Evolutionary conservation across 805 yeast species (phyloP).

Genomic region (Myxozyma mucilagina): DNA sequence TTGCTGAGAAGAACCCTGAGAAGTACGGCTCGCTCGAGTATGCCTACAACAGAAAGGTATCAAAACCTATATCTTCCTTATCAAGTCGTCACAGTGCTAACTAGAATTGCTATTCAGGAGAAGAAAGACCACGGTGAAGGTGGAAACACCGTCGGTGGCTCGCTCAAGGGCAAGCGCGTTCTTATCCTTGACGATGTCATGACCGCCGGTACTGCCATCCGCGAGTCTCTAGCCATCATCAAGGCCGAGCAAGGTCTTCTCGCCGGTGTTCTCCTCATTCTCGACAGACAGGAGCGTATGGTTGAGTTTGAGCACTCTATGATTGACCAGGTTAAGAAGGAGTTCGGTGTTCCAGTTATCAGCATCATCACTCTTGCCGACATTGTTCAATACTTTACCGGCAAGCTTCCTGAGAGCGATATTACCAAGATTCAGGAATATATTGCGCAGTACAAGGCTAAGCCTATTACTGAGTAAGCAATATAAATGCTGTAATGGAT

Average conservation of each 20-base stretch:
- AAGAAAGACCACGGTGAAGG: slow-evolving; percentile 99
- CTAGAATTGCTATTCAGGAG: slow-evolving; percentile 45
- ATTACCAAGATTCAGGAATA: slow-evolving; percentile 29
- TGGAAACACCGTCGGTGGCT: slow-evolving; percentile 86
- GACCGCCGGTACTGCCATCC: slow-evolving; percentile 98
- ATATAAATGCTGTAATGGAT: background rate
- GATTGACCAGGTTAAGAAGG: slow-evolving; percentile 72
- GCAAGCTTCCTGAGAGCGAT: slow-evolving; percentile 23
- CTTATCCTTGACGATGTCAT: slow-evolving; percentile 94
- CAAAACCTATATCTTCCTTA: background rate
- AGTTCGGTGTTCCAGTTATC: slow-evolving; percentile 77
- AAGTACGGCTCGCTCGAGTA: slow-evolving; percentile 74
- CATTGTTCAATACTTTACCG: slow-evolving; percentile 52
- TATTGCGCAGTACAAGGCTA: slow-evolving; percentile 17
- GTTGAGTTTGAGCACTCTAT: slow-evolving; percentile 72
- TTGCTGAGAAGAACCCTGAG: slow-evolving; percentile 77
- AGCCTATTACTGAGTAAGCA: slow-evolving; percentile 21
- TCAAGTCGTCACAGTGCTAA: background rate
- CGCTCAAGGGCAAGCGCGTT: slow-evolving; percentile 67
- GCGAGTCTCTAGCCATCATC: slow-evolving; percentile 87
- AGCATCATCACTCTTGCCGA: slow-evolving; percentile 77
- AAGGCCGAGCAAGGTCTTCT: slow-evolving; percentile 65
- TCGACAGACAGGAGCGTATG: slow-evolving; percentile 90
- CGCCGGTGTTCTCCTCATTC: slow-evolving; percentile 83
- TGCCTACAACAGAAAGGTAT: slow-evolving; percentile 85